Evolutionary conservation across 2,329 filamentous ascomycete genomes (phyloP).

Genomic region (Fusarium zealandicum): DNA sequence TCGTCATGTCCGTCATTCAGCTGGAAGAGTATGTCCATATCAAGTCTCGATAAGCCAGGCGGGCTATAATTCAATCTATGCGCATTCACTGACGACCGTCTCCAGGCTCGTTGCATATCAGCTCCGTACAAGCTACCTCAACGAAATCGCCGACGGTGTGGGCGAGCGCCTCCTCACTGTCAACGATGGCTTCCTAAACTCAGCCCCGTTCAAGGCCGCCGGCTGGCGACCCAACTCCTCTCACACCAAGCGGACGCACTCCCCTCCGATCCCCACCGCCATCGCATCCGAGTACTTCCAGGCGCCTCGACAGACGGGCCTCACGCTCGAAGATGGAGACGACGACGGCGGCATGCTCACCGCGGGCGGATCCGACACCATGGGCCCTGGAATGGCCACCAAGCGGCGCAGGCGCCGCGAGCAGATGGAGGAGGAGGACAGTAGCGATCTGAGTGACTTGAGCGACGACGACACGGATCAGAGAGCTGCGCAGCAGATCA

Average conservation of each 20-base stretch:
- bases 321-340: constrained; percentile 73
- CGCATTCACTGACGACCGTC: constrained; percentile 27
- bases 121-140: constrained; percentile 80
- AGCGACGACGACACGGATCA: constrained; percentile 80
- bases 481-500: constrained; percentile 86
- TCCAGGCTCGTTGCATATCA: constrained; percentile 81
- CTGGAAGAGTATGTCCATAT: constrained; percentile 47
- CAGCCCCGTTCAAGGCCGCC: constrained; percentile 80
- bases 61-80: neutral
- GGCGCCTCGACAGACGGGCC: constrained; percentile 66
- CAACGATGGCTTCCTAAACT: constrained; percentile 80
- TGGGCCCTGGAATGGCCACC: constrained; percentile 71
- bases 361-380: constrained; percentile 70
- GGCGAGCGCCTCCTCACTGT: constrained; percentile 84
- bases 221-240: constrained; percentile 79
- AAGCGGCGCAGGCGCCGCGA: constrained; percentile 72
- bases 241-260: constrained; percentile 83
- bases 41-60: neutral
- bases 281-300: constrained; percentile 87
- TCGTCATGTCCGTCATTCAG: constrained; percentile 49
- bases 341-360: constrained; percentile 78
- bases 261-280: constrained; percentile 83
- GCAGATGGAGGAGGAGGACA: constrained; percentile 84
- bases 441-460: constrained; percentile 83
- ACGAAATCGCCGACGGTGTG: constrained; percentile 81